Evolutionary conservation across 495 filamentous ascomycete species (phyloP), one percentile per base, ranked within the genome.

Genomic region (Aspergillus saccharolyticus): DNA sequence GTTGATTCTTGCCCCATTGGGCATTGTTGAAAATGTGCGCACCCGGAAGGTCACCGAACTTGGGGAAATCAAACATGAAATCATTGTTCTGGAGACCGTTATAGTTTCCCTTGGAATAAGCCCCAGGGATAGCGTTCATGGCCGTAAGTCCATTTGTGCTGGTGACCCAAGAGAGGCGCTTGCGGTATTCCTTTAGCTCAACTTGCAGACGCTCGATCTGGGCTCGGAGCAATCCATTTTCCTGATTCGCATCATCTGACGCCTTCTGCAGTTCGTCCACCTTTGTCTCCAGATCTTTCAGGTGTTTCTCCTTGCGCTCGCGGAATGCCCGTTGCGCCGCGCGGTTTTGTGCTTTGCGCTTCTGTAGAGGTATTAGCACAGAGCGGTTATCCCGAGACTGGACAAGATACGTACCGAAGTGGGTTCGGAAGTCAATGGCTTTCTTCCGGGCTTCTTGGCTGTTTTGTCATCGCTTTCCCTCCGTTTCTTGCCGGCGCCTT

Each of bases 271-370:
- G 76, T 63, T 96, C 91, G 18, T 89, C 80, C 19, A 97, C 94
- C 70, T 97, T 97, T 49, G 85, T 89, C 71, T 99, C 94, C 22
- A 99, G 78, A 65, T 99, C 95, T 68, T 93, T 96, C 44, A 99
- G 68, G 65, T 99, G 94, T 73, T 90, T 96, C 74, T 99, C 94
- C 75, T 99, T 99, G 48, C 94, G 89, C 69, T 99, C 94, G 21
- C 94, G 83, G 83, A 99, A 99, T 7, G 94, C 94, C 44, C 94
- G 83, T 74, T 99, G 94, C 24, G 94, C 94, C 1, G 95, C 94
- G 56, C 94, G 87, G 63, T 99, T 99, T 68, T 99, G 94, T 12
- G 95, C 94, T 75, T 99, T 99, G 61, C 94, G 89, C 78, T 99
- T 99, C 92, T 97, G 63, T 39, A 57, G 2, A n/a, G 49, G 10